phyloP scores from a whole-genome alignment of 2,329 filamentous ascomycete genomes.

The Cladosporium sphaerospermum region DNA sequence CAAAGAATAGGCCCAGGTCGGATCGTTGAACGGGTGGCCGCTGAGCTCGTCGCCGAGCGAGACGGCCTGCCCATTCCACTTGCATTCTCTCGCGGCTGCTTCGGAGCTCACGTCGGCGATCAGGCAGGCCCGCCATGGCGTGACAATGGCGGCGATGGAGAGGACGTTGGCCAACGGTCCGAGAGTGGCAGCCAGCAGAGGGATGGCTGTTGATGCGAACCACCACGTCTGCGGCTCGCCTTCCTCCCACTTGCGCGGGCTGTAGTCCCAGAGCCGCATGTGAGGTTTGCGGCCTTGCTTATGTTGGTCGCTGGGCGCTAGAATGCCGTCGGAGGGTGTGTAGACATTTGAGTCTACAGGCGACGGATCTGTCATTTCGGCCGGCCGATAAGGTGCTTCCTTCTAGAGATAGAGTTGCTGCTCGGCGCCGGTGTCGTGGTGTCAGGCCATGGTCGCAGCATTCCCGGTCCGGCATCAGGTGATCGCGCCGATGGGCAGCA shows the following conservation, averaged over 20 bases:
- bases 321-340: not conserved
- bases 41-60: constrained; percentile 42
- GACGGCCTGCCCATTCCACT: constrained; percentile 17
- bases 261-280: constrained; percentile 16
- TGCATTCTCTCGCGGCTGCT: constrained; percentile 29
- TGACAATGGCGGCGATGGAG: constrained; percentile 79
- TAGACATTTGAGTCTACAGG: not conserved
- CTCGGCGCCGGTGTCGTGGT: not conserved
- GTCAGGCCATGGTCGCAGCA: not conserved
- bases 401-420: not conserved
- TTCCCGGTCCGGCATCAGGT: constrained; percentile 9
- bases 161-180: constrained; percentile 83
- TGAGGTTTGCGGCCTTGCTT: not conserved
- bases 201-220: constrained; percentile 32
- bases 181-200: constrained; percentile 72
- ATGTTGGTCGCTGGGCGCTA: not conserved
- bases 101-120: constrained; percentile 37
- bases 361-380: not conserved
- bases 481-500: not conserved
- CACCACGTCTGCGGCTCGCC: constrained; percentile 31
- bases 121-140: constrained; percentile 64
- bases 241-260: constrained; percentile 25
- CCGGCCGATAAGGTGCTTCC: not conserved
- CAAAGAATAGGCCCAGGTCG: constrained; percentile 64
- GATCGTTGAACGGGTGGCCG: constrained; percentile 58